A percentile compares a stretch with the other conserved stretches of the same genome.
These are phyloP conservation scores for Candida verbasci DNA, from an alignment of 805 yeast genomes.

Conservation along the genomic window DNA sequence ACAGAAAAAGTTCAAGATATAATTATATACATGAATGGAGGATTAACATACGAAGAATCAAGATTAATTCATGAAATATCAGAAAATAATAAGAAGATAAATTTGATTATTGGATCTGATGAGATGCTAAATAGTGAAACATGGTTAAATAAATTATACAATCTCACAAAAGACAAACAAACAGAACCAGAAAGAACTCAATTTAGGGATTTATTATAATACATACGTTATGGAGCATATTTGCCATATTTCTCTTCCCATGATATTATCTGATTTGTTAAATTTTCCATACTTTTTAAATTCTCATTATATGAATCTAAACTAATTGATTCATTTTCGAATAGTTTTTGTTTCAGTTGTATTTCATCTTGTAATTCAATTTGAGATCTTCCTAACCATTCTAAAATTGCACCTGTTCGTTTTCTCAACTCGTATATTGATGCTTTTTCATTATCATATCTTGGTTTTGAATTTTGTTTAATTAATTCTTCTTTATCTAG, in stretches of 20 bases:
- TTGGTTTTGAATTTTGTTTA: constrained; percentile 75
- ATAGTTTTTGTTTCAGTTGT: constrained; percentile 46
- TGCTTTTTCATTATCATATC: constrained; percentile 72
- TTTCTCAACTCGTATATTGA: constrained; percentile 80
- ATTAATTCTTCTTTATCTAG: constrained; percentile 43
- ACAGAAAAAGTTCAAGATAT: constrained; percentile 54
- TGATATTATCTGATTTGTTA: constrained; percentile 62
- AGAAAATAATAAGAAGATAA: constrained; percentile 47
- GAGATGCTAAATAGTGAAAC: constrained; percentile 27
- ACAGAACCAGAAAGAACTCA: constrained; percentile 26
- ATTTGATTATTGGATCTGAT: constrained; percentile 76
- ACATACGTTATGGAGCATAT: constrained; percentile 30
- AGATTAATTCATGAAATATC: constrained; percentile 67
- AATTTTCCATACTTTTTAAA: constrained; percentile 60
- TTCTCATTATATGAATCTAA: constrained; percentile 54
- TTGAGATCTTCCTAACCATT: constrained; percentile 85
- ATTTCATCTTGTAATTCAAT: constrained; percentile 75
- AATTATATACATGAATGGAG: constrained; percentile 77
- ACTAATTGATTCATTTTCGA: constrained; percentile 26
- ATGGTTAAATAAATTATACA: constrained; percentile 33
- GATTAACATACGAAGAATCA: constrained; percentile 90
- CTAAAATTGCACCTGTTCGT: constrained; percentile 84
- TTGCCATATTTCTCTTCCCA: constrained; percentile 80
- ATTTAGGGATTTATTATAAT: constrained; percentile 26
- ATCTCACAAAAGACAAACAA: constrained; percentile 9